Percentiles rank a stretch among this genome's conserved stretches.
These are phyloP conservation scores for Lobosporangium transversale DNA, from an alignment of 192 early-diverging fungal species.

Conservation along the genomic window DNA sequence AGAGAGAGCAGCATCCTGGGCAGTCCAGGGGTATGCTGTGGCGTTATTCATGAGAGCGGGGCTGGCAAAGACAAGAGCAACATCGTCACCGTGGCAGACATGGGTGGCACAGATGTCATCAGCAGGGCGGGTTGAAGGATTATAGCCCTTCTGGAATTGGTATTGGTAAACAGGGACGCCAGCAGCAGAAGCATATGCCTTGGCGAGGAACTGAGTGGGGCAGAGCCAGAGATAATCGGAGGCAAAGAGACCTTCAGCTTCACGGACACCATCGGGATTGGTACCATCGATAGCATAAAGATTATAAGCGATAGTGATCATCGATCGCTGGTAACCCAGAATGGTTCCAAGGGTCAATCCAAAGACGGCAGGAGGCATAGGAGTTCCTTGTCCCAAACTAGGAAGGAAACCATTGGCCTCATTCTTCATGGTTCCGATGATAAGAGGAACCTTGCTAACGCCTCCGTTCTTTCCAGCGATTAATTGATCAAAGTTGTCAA, in stretches of 20 bases:
- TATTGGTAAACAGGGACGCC: constrained; percentile 46
- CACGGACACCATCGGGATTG: constrained; percentile 43
- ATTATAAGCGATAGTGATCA: constrained; percentile 36
- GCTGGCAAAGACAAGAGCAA: constrained; percentile 52
- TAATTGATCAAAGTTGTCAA: constrained; percentile 49
- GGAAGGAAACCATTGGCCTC: constrained; percentile 53
- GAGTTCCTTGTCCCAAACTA: constrained; percentile 38
- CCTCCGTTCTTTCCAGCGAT: constrained; percentile 51
- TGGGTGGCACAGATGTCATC: constrained; percentile 31
- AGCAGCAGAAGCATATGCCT: constrained; percentile 33
- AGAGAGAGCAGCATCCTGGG: constrained; percentile 42
- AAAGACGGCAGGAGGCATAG: constrained; percentile 39
- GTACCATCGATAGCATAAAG: constrained; percentile 30
- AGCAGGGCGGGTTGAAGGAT: constrained; percentile 32
- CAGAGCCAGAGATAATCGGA: constrained; percentile 46
- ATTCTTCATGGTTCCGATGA: constrained; percentile 52
- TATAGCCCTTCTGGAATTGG: constrained; percentile 44
- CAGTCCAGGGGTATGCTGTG: constrained; percentile 37
- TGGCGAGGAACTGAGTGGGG: constrained; percentile 49
- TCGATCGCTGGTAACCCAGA: constrained; percentile 43
- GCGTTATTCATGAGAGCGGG: constrained; percentile 45
- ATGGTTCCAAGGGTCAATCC: constrained; percentile 32
- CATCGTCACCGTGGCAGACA: constrained; percentile 54
- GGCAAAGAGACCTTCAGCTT: constrained; percentile 32
- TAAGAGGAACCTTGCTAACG: constrained; percentile 36